These are phyloP conservation scores for Martiniozyma asiatica DNA, from an alignment of 1,139 yeast genomes.

Conservation along the genomic window DNA sequence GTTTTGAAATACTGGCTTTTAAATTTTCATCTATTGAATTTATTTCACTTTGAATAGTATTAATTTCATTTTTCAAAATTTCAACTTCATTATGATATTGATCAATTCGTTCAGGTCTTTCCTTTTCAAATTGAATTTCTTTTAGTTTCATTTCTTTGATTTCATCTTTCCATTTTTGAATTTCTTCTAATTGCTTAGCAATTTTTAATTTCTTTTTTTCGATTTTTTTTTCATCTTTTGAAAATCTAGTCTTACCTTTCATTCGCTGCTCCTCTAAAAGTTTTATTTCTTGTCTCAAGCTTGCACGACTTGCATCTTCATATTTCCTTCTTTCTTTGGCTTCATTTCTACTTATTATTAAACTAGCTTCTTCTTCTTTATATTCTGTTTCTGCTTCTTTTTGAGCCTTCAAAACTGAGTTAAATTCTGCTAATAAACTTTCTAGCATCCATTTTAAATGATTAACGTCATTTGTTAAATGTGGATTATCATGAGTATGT, in stretches of 20 bases:
- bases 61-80: constrained; percentile 20
- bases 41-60: constrained; percentile 18
- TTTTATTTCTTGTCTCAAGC: constrained; percentile 36
- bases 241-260: constrained; percentile 22
- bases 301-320: constrained; percentile 38
- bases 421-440: constrained; percentile 35
- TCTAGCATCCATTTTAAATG: constrained; percentile 38
- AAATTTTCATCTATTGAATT: constrained; percentile 29
- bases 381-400: constrained; percentile 30
- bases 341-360: constrained; percentile 29
- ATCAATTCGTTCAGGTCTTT: constrained; percentile 17
- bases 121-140: constrained; percentile 20
- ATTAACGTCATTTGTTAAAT: constrained; percentile 30
- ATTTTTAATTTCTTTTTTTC: constrained; percentile 19
- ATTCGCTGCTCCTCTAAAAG: constrained; percentile 31
- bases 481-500: constrained; percentile 12
- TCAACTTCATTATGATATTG: constrained; percentile 13
- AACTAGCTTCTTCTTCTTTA: constrained; percentile 27
- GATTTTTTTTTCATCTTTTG: constrained; percentile 21
- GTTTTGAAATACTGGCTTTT: constrained; percentile 20
- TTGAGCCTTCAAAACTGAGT: constrained; percentile 29
- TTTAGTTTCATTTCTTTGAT: constrained; percentile 21
- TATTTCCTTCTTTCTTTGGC: constrained; percentile 32
- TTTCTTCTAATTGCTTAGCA: constrained; percentile 22
- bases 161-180: constrained; percentile 21